Conservation (phyloP, 1,284 basidiomycete genomes). For the Agroathelia rolfsii region DNA sequence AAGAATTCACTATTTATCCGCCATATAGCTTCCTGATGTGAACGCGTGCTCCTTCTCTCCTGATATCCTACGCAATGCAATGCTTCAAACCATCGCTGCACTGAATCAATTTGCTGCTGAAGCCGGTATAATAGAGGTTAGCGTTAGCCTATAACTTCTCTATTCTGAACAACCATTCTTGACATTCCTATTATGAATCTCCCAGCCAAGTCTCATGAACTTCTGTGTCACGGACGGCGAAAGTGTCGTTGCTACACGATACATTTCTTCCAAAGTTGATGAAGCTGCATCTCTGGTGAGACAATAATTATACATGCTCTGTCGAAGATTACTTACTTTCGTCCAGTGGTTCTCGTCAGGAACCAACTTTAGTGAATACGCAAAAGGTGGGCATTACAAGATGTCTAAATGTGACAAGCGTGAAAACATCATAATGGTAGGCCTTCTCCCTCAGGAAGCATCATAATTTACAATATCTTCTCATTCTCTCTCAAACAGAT, state of each 20-base stretch:
- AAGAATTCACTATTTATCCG: slow-evolving; percentile 6
- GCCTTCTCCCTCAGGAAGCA: slow-evolving; percentile 8
- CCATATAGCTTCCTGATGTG: slow-evolving; percentile 67
- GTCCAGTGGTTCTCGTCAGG: slow-evolving; percentile 89
- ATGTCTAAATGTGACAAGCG: slow-evolving; percentile 96
- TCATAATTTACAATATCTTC: background rate
- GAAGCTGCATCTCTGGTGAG: slow-evolving; percentile 85
- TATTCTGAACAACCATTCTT: no score
- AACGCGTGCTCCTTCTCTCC: slow-evolving; percentile 62
- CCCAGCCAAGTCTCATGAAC: slow-evolving; percentile 85
- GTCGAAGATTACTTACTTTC: no score
- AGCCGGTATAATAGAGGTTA: slow-evolving; percentile 61
- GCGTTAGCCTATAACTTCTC: slow-evolving; percentile 7
- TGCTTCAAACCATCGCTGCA: slow-evolving; percentile 76
- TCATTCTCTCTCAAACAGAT: slow-evolving; percentile 33
- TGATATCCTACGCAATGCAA: slow-evolving; percentile 61
- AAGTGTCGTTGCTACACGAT: slow-evolving; percentile 88
- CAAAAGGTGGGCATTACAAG: slow-evolving; percentile 80
- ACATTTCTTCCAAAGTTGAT: slow-evolving; percentile 84
- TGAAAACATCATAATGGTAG: slow-evolving; percentile 85
- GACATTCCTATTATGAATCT: slow-evolving; percentile 12
- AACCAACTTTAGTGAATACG: slow-evolving; percentile 88
- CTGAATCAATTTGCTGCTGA: slow-evolving; percentile 74
- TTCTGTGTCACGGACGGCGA: slow-evolving; percentile 94
- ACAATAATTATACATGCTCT: slow-evolving; percentile 6